Evolutionary conservation across 1,284 basidiomycete genomes (phyloP).

Genomic region (Xerocomus minutiporus): DNA sequence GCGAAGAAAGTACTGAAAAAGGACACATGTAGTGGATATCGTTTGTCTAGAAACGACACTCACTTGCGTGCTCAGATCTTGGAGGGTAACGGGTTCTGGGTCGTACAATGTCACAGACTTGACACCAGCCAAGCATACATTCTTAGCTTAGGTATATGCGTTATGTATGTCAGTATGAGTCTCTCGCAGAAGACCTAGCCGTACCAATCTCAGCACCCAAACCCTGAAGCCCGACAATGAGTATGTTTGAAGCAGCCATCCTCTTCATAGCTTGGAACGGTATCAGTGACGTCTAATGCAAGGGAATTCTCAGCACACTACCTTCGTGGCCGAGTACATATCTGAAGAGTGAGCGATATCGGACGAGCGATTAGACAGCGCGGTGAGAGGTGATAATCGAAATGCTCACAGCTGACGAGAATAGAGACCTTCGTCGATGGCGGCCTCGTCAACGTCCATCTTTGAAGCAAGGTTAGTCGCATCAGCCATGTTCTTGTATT

Average conservation of each 20-base stretch:
- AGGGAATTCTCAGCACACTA: conserved; percentile 28
- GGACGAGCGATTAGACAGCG: conserved; percentile 10
- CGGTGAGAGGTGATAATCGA: conserved; percentile 15
- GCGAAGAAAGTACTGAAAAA: conserved; percentile 86
- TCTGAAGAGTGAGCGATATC: conserved; percentile 43
- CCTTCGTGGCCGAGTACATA: conserved; percentile 97
- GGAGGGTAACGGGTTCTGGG: conserved; percentile 80
- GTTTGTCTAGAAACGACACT: conserved; percentile 21
- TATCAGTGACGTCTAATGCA: conserved; percentile 6
- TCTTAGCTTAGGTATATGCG: conserved; percentile 71
- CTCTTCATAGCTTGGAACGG: conserved; percentile 85
- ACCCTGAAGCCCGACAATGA: conserved; percentile 91
- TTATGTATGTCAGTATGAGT: conserved; percentile 8
- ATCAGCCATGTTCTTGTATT: conserved; percentile 45
- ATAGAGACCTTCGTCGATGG: conserved; percentile 90
- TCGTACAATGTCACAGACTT: conserved; percentile 98
- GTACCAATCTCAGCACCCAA: conserved; percentile 94
- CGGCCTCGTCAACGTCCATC: conserved; percentile 81
- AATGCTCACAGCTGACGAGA: conserved; percentile 87
- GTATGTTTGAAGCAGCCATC: conserved; percentile 95
- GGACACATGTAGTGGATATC: conserved; percentile 5
- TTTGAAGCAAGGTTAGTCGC: conserved; percentile 46
- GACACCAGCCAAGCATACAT: conserved; percentile 92
- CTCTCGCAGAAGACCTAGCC: conserved; percentile 20
- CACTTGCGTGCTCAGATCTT: conserved; percentile 92